Conservation (phyloP, 352 stramenopile genomes). For the Nannochloropsis limnetica region DNA sequence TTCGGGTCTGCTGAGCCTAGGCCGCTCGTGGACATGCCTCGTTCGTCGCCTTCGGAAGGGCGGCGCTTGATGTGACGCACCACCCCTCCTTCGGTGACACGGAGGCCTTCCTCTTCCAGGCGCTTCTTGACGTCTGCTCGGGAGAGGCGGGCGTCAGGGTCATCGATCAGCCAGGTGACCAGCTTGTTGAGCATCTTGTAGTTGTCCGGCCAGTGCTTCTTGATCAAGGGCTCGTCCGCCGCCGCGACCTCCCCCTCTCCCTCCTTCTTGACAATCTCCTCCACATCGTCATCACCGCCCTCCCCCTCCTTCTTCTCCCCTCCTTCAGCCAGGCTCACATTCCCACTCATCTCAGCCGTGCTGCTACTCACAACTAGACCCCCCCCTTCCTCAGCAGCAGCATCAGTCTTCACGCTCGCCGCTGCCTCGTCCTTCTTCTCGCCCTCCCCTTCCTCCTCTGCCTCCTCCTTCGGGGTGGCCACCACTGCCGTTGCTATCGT, state of each 20-base stretch:
- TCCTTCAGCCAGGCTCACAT: not conserved
- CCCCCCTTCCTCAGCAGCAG: not conserved
- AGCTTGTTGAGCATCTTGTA: slow-evolving; percentile 33
- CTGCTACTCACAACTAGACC: not conserved
- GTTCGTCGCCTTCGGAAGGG: not conserved
- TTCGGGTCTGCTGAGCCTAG: not conserved
- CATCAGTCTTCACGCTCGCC: not conserved
- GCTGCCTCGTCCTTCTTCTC: no score
- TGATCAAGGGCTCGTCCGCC: not conserved
- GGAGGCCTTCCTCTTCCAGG: not conserved
- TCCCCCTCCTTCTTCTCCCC: not conserved
- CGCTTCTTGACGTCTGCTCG: not conserved
- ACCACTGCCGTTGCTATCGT: not conserved
- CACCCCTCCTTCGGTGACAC: not conserved
- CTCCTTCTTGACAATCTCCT: not conserved
- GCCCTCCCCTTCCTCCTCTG: not conserved
- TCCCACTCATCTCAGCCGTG: not conserved
- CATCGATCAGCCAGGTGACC: slow-evolving; percentile 10
- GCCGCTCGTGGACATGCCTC: not conserved
- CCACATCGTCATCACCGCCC: not conserved
- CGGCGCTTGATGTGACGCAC: slow-evolving; percentile 12
- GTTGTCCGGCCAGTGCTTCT: slow-evolving; percentile 10
- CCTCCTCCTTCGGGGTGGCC: not conserved
- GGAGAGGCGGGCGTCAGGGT: not conserved
- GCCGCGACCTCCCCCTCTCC: not conserved